Evolutionary conservation across 1,139 yeast genomes (phyloP).

Genomic region (Geotrichum cucujoidarum): DNA sequence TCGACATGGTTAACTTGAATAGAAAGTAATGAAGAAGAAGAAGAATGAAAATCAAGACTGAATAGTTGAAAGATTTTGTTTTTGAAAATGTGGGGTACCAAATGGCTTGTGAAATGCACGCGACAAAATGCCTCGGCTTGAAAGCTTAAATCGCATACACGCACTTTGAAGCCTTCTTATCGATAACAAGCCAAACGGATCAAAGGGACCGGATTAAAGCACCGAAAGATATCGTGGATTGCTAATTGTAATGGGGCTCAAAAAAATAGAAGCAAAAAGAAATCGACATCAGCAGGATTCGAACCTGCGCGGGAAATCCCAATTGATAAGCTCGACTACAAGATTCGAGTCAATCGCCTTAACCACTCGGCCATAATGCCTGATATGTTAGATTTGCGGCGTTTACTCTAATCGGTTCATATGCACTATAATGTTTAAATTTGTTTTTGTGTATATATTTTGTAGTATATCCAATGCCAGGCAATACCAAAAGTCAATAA

Average conservation of each 20-base stretch:
- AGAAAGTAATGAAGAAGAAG: not conserved
- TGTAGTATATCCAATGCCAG: no score
- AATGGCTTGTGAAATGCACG: not conserved
- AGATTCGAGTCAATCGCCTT: no score
- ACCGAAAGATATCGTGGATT: not conserved
- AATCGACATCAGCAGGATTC: constrained; percentile 15
- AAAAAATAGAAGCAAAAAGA: not conserved
- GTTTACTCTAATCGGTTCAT: no score
- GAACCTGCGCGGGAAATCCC: no score
- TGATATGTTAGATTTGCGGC: no score
- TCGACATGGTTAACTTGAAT: not conserved
- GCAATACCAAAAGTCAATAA: no score
- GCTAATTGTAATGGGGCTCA: no score
- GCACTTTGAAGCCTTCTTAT: not conserved
- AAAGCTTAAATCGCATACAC: not conserved
- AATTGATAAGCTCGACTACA: constrained; percentile 11
- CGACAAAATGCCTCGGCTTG: not conserved
- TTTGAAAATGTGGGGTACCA: no score
- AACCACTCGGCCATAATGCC: no score
- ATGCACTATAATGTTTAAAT: no score
- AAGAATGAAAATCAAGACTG: not conserved
- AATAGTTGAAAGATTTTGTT: not conserved
- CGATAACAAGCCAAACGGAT: not conserved
- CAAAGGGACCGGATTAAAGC: not conserved
- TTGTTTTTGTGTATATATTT: no score